Evolutionary conservation across 441 rosid genomes (phyloP), one percentile per base, ranked within the genome.

Genomic region (Cnidoscolus chayamansa): DNA sequence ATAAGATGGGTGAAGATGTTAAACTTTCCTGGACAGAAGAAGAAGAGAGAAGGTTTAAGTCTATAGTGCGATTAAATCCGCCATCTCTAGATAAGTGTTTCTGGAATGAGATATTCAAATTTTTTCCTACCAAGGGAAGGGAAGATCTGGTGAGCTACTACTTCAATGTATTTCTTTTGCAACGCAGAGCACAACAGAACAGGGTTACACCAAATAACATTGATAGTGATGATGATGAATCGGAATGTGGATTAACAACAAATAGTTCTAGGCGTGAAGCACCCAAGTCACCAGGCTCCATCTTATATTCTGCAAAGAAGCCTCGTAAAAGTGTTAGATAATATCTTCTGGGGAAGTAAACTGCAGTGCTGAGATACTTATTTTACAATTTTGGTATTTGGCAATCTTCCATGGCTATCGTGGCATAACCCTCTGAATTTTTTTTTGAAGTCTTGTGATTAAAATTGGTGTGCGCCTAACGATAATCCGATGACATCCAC

Each of bases 1-100:
- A 87, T 73, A 81, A 79, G 70, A 88, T 92, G 93, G 98, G 98
- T 16, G 97, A 89, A 82, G 87, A 89, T 47, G 84, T 78, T 13
- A 79, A 70, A 60, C 80, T 77, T 71, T 77, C 78, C 70, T 94
- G 97, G 97, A 76, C 77, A 19, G 77, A 65, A 31, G 78, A 77
- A 48, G 98, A 94, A 65, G 83, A 72, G 75, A 81, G 83, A 72
- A 85, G 66, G 74, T 85, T 94, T 51, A 78, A 80, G 63, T 68
- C 75, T 68, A 73, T 86, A 63, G 86, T 86, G 80, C 81, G 67
- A 78, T 74, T 63, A 40, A 82, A 85, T 65, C 76, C 75, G 49
- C 78, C 81, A 54, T 86, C 87, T 1, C 77, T 68, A 20, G 84
- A 66, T 50, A 78, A 59, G 66, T 65, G 65, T 49, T 84, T 88